Evolutionary conservation across 1,284 basidiomycete genomes (phyloP), one percentile per base, ranked within the genome.

Genomic region (Coriolopsis trogii): DNA sequence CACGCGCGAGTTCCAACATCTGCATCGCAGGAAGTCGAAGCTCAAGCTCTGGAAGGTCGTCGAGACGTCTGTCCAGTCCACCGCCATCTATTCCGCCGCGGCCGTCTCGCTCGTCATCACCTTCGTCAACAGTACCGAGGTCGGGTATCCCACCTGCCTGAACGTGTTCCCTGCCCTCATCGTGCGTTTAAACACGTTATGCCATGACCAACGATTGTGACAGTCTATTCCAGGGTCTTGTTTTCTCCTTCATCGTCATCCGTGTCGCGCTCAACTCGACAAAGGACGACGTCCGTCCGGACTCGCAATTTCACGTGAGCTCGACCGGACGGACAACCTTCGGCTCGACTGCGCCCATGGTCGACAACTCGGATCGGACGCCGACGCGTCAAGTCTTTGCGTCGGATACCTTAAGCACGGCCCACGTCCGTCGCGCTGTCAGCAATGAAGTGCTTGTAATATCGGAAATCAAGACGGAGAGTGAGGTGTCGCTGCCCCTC

Each of bases 1-100:
- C 25, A 51, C 36, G 13, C 43, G 49, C 38, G 49, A 51, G 43
- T 51, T 51, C 43, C 37, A 44, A 16, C 38, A 28, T 4, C 38
- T 51, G 30, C 33, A 44, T 25, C 37, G 30, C 24, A 36, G 43
- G 12, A 37, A 26, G 28, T 33, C 37, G 29, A 45, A 34, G 8
- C 49, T 44, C 49, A 51, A 51, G 31, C 25, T 51, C 21, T 51
- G 49, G 49, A 45, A 46, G 31, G 49, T 51, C 30, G 34, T 51
- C 38, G 49, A 51, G 49, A 43, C 49, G 24, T 46, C 49, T n/a
- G 49, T 51, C 9, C 49, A 51, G 43, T 46, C 49, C n/a, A 51
- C 49, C 49, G 49, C 49, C 10, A 51, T 51, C 18, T 51, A 51
- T 43, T 41, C 49, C 25, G 49, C 49, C 16, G 49, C 43, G 3